Conservation (phyloP, 2,329 filamentous ascomycete species). For the Verticillium klebahnii region DNA sequence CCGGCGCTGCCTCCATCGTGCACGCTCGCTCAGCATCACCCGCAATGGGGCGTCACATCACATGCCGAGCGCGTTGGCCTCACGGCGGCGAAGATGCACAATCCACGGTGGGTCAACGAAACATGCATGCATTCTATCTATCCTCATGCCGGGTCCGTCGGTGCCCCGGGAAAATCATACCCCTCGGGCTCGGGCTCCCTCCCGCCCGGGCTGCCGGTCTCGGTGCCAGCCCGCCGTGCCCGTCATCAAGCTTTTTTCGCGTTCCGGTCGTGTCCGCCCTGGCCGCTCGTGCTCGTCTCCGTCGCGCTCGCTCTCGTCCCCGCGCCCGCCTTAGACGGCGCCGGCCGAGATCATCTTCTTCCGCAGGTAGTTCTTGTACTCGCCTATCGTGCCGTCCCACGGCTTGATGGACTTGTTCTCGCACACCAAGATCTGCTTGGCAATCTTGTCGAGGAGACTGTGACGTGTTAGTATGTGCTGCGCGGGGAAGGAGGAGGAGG, state of each 20-base stretch:
- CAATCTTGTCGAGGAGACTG: slow-evolving; percentile 97
- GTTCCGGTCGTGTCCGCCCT: background rate
- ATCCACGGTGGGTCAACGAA: background rate
- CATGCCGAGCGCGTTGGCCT: no score
- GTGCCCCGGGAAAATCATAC: background rate
- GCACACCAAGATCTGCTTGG: slow-evolving; percentile 98
- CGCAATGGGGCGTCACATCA: no score
- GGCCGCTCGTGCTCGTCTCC: background rate
- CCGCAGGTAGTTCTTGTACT: slow-evolving; percentile 97
- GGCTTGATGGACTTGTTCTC: slow-evolving; percentile 91
- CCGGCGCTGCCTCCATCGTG: background rate
- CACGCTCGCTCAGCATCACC: no score
- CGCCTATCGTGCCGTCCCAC: slow-evolving; percentile 85
- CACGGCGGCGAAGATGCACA: background rate
- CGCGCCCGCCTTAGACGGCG: slow-evolving; percentile 60
- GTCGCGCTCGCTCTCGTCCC: slow-evolving; percentile 15
- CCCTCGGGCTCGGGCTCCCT: background rate
- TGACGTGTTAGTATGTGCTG: slow-evolving; percentile 13
- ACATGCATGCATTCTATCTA: slow-evolving; percentile 3
- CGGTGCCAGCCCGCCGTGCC: background rate
- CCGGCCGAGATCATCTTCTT: slow-evolving; percentile 96
- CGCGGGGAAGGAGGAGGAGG: background rate
- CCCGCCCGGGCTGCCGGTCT: background rate
- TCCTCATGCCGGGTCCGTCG: background rate
- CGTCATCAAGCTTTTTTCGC: background rate